A percentile compares a stretch with the other conserved stretches of the same genome.
These are phyloP conservation scores for Tephrocybe sp. DNA, from an alignment of 768 basidiomycete species.

Conservation along the genomic window DNA sequence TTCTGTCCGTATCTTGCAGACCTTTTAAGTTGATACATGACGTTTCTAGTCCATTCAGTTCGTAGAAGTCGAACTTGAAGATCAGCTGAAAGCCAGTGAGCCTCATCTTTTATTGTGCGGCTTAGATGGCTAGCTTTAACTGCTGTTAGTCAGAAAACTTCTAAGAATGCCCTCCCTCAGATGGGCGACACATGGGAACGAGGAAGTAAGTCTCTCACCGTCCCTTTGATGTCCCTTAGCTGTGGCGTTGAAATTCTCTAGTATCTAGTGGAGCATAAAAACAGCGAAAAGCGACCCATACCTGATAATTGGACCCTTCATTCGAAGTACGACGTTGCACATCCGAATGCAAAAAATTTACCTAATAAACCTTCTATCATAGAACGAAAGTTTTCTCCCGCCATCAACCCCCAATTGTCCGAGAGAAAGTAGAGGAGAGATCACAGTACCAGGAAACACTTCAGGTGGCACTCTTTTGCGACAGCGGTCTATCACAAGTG, in stretches of 20 bases:
- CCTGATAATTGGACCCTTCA: constrained; percentile 61
- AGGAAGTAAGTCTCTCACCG: constrained; percentile 61
- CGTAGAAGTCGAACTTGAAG: constrained; percentile 67
- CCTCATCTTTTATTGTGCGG: constrained; percentile 1
- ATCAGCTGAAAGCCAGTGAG: constrained; percentile 69
- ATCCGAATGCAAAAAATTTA: neutral
- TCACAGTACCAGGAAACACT: constrained; percentile 75
- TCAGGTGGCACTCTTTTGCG: constrained; percentile 27
- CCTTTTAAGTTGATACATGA: constrained; percentile 1
- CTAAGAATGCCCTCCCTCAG: constrained; percentile 71
- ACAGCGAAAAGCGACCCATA: constrained; percentile 46
- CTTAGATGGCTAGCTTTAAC: constrained; percentile 1
- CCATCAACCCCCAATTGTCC: constrained; percentile 73
- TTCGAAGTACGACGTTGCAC: constrained; percentile 46
- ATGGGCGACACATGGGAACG: constrained; percentile 62
- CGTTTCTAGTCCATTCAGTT: constrained; percentile 55
- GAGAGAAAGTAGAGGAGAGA: constrained; percentile 61
- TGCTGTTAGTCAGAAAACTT: constrained; percentile 60
- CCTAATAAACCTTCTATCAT: neutral
- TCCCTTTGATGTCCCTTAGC: neutral
- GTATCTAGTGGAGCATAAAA: constrained; percentile 80
- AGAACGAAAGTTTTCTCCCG: constrained; percentile 74
- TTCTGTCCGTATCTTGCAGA: constrained; percentile 1
- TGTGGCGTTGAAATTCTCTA: constrained; percentile 24
- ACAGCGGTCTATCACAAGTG: neutral